Conservation (phyloP, 169 alveolate genomes). For the Toxoplasma gondii region DNA sequence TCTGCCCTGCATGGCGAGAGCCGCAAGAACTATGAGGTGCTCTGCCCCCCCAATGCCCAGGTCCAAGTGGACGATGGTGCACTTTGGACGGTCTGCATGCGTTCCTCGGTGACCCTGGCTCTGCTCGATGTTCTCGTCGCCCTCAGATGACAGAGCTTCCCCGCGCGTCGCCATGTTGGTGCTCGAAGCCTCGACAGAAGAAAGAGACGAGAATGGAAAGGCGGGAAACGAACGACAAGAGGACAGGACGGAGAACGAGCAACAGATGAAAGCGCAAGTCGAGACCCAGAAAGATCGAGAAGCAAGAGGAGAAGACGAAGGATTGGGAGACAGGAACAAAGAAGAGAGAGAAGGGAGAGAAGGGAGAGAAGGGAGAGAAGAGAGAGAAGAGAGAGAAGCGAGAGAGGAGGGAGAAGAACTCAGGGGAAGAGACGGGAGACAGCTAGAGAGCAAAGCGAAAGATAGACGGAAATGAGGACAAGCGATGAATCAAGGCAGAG, state of each 20-base stretch:
- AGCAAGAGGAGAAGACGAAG: background rate
- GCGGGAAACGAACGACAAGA: background rate
- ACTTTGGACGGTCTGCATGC: background rate
- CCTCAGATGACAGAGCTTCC: background rate
- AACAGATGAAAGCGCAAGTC: too few relatives aligned
- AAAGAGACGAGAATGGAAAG: background rate
- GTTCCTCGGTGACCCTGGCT: too few relatives aligned
- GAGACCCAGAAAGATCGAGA: background rate
- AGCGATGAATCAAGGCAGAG: too few relatives aligned
- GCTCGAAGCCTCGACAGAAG: background rate
- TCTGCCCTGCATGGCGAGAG: conserved; percentile 79
- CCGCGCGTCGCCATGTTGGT: background rate
- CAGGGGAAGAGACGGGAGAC: too few relatives aligned
- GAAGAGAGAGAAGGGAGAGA: background rate
- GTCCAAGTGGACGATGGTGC: conserved; percentile 91
- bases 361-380: background rate
- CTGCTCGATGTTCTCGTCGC: background rate
- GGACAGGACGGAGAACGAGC: background rate
- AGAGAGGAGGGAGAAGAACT: background rate
- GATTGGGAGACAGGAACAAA: background rate
- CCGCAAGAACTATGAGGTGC: conserved; percentile 88
- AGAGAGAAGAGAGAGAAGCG: background rate
- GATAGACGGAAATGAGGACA: too few relatives aligned
- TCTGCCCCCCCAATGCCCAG: conserved; percentile 96
- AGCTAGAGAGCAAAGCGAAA: too few relatives aligned